Percentiles rank a stretch among this genome's conserved stretches.
Conservation (phyloP, 2,329 filamentous ascomycete species). For the Aspergillus flavus region DNA sequence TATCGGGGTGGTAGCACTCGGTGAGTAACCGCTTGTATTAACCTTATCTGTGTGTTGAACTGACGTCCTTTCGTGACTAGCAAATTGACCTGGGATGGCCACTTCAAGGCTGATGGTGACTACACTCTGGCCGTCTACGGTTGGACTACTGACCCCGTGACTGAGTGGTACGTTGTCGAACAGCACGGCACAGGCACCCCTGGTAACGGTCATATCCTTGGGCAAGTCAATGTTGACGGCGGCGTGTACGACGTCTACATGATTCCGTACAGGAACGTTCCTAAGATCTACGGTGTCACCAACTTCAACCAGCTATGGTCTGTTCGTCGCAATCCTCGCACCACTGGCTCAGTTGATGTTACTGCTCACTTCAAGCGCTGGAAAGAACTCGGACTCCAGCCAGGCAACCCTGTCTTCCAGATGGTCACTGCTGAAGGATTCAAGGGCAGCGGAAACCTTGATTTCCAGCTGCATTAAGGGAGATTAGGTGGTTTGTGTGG, state of each 20-base stretch:
- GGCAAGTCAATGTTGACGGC: conserved; percentile 3
- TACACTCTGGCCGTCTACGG: conserved; percentile 9
- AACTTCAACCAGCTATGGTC: conserved; percentile 9
- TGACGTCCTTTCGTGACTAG: background rate
- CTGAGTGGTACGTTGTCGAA: conserved; percentile 7
- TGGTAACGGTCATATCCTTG: conserved; percentile 7
- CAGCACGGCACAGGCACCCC: background rate
- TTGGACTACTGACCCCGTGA: conserved; percentile 7
- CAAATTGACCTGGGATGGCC: background rate
- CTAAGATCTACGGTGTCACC: conserved; percentile 10
- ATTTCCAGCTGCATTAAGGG: background rate
- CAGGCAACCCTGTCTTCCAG: conserved; percentile 1
- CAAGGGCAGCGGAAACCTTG: background rate
- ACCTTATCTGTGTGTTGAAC: background rate
- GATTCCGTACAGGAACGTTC: conserved; percentile 7
- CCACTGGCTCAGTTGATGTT: conserved; percentile 3
- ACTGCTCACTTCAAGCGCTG: conserved; percentile 4
- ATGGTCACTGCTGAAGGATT: conserved; percentile 7
- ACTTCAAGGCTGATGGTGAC: conserved; percentile 2
- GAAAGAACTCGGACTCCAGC: conserved; percentile 5
- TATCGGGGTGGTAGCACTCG: conserved; percentile 3
- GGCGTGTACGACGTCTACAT: conserved; percentile 7
- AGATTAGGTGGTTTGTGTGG: too few relatives aligned
- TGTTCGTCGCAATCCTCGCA: conserved; percentile 3
- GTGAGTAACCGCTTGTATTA: conserved; percentile 1